Conservation (phyloP, 2,329 filamentous ascomycete species). For the Paracoccidioides lutzii region DNA sequence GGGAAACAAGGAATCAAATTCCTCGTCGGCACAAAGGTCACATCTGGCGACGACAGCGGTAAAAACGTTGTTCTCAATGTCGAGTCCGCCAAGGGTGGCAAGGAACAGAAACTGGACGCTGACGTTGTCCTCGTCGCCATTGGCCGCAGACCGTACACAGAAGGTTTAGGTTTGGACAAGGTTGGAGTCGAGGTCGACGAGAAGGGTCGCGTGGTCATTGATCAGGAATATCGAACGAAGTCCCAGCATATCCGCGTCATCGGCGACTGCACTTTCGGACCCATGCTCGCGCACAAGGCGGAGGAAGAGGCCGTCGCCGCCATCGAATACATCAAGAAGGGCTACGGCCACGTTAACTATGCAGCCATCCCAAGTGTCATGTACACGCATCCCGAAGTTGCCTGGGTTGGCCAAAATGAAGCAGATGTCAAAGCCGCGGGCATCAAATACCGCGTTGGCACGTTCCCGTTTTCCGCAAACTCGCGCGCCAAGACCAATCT, state of each 20-base stretch:
- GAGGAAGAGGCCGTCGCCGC: slow-evolving; percentile 95
- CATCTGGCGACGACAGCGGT: slow-evolving; percentile 66
- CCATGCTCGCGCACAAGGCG: slow-evolving; percentile 98
- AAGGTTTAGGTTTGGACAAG: slow-evolving; percentile 84
- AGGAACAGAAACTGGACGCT: slow-evolving; percentile 79
- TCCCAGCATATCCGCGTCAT: slow-evolving; percentile 92
- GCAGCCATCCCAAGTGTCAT: slow-evolving; percentile 94
- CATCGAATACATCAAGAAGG: slow-evolving; percentile 95
- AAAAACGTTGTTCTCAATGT: slow-evolving; percentile 69
- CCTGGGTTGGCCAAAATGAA: slow-evolving; percentile 97
- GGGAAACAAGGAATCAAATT: slow-evolving; percentile 97
- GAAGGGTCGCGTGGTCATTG: slow-evolving; percentile 86
- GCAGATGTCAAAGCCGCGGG: slow-evolving; percentile 83
- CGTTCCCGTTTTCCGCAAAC: slow-evolving; percentile 97
- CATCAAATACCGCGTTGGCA: slow-evolving; percentile 83
- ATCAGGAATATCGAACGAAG: slow-evolving; percentile 98
- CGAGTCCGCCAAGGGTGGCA: slow-evolving; percentile 91
- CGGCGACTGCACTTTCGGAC: slow-evolving; percentile 91
- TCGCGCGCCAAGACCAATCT: slow-evolving; percentile 97
- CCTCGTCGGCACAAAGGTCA: slow-evolving; percentile 94
- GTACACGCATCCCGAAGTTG: slow-evolving; percentile 98
- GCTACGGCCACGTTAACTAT: slow-evolving; percentile 98
- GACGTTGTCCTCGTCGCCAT: slow-evolving; percentile 96
- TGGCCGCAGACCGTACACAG: slow-evolving; percentile 87
- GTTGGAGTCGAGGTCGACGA: slow-evolving; percentile 75